These are phyloP conservation scores for Syzygium malaccense DNA, from an alignment of 441 rosid genomes.

Conservation along the genomic window DNA sequence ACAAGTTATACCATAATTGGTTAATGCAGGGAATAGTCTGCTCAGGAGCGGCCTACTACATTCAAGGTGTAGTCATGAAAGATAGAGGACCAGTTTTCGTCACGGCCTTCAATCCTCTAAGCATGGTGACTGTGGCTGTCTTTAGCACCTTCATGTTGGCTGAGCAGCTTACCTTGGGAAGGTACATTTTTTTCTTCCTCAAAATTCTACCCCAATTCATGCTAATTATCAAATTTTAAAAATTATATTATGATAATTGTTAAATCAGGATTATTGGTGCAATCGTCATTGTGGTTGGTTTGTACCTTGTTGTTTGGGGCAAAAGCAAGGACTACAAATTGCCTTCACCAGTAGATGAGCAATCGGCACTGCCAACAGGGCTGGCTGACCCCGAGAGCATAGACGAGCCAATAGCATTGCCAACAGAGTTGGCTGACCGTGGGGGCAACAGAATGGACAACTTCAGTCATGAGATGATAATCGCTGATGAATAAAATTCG, in stretches of 20 bases:
- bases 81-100: conserved; percentile 88
- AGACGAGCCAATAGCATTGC: conserved; percentile 14
- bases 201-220: not conserved
- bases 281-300: conserved; percentile 58
- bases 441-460: not conserved
- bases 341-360: not conserved
- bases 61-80: conserved; percentile 70
- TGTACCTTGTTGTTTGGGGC: conserved; percentile 87
- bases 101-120: conserved; percentile 65
- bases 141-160: conserved; percentile 66
- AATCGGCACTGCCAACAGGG: too few species aligned
- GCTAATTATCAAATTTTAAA: not conserved
- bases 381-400: too few species aligned
- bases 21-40: conserved; percentile 67
- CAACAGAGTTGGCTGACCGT: not conserved
- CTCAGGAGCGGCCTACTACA: conserved; percentile 67
- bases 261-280: conserved; percentile 70
- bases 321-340: conserved; percentile 48
- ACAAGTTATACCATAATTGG: too few species aligned
- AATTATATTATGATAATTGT: not conserved
- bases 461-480: conserved; percentile 2
- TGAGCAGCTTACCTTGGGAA: conserved; percentile 42
- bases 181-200: conserved; percentile 21
- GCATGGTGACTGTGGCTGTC: conserved; percentile 77
- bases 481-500: too few species aligned